Base-by-base conservation (phyloP, 192 early-diverging fungal species). In the Coemansia biformis region DNA sequence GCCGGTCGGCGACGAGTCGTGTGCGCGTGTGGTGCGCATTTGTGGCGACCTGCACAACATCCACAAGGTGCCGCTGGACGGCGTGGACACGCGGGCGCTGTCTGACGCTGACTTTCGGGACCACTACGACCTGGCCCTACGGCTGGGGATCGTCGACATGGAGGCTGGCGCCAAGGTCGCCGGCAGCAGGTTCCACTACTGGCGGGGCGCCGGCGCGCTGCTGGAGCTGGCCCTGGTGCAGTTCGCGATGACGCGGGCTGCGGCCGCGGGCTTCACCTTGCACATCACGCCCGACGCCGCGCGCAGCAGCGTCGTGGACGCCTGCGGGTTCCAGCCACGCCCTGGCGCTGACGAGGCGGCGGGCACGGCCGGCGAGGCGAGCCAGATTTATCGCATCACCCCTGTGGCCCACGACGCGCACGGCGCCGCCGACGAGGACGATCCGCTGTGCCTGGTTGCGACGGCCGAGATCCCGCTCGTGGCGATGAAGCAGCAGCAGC, bases 401-500 rank as follows among this genome's bases (percentile, higher is more conserved):
- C 66, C 77, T 1, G 66, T 58, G 74, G 38, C 77, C 43, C 41
- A 83, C 48, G 34, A 48, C 15, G 18, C 32, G 5, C 28, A n/a
- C 2, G 15, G 9, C 10, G 51, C 44, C 19, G 37, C 36, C 7
- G 51, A 24, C 51, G 49, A 19, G 15, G 66, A 40, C 41, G 67
- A 86, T 16, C 67, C 81, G 36, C 53, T 90, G 32, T 88, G 84
- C 49, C 63, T 96, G 23, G 76, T 89, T 0, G 91, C 87, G 3
- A 96, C 93, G 13, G 89, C 91, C 1, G 93, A 96, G 64, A 87
- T 96, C 52, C 88, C 93, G 5, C 66, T 96, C 31, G 89, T 89
- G 8, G 93, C 86, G 1, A 85, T 89, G 83, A 81, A 84, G 62
- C 74, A 83, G 30, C 77, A 85, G 45, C 81, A 80, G 50, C 70